Base-by-base conservation (phyloP, 2,329 filamentous ascomycete species). In the Reticulascus tulasneorum region DNA sequence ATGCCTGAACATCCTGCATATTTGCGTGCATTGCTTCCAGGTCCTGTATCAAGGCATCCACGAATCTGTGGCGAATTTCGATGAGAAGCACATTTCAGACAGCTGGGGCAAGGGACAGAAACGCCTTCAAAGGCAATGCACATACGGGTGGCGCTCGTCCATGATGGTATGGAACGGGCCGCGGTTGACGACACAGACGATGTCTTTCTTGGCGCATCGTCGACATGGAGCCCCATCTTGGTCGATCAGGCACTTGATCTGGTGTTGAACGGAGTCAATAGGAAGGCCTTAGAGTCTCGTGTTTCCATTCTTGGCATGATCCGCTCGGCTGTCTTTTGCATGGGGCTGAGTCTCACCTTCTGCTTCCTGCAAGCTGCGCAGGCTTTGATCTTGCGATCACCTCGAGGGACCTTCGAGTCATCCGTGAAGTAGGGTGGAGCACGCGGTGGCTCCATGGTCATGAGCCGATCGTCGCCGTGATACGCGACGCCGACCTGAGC, bases 181-280 rank as follows among this genome's bases (percentile, higher is more conserved):
- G 50, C 65, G 65, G 29, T 62, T 63, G 31, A 66, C 38, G 2
- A 64, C 59, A 30, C 62, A 66, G 1, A 54, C 53, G 19, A 66
- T 41, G 24, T 58, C 58, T 11, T 57, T 44, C 38, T 64, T 59
- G 13, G 51, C 42, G 29, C 62, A 66, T 36, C 62, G 49, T 5
- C 55, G 52, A 41, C 62, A 66, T 4, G 61, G 61, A 3, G 62
- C 60, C 1, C 60, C 60, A 18, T 49, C 54, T 23, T 62, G 58
- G 29, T 64, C 60, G 61, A 66, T 66, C 28, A 64, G 44, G 28
- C 62, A 66, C 45, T 62, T 62, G 35, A 66, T 64, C 62, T 64
- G 18, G 18, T 16, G 13, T 6, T 9, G 15, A 4, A 8, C 12
- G n/a, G 1, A 8, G 24, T 31, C 16, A 37, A 20, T 13, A n/a